Evolutionary conservation across 257 asterid species (phyloP), one percentile per base, ranked within the genome.

Genomic region (Voacanga thouarsii): DNA sequence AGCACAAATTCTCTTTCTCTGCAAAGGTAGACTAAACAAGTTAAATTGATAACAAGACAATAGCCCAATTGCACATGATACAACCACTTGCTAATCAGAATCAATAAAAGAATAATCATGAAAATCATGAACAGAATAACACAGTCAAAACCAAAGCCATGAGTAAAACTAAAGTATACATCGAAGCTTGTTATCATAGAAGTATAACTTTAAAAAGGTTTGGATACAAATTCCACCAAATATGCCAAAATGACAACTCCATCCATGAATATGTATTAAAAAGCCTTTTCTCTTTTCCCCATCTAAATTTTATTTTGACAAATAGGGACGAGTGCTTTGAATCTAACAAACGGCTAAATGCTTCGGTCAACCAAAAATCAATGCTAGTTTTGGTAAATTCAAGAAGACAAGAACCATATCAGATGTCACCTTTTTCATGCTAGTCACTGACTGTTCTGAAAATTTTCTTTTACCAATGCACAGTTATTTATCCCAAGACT

Each of bases 1-100:
- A 55, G 28, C 72, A 75, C 72, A 75, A 63, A 16, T 75, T 75
- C 33, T 61, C 72, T 49, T 75, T 75, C 51, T 61, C 72, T 61
- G 45, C 11, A 53, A 39, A 23, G 14, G 61, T 18, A 18, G n/a
- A 55, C 12, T 5, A 15, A 23, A 66, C 45, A 33, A 66, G 47
- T 37, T 57, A 7, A 55, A 21, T 55, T 55, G 61, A 55, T 55
- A 55, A 55, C 61, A 71, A 21, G 12, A 30, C 10, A 18, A 41
- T 44, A 39, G 21, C 9, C n/a, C 12, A 49, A 43, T 5, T 56
- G 19, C 60, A 53, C 53, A 11, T 39, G 4, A 44, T 19, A 18
- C n/a, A 0, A 24, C 61, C 33, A 23, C 16, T 43, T 28, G 21
- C 37, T n/a, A 2, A 24, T 12, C 41, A 50, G 28, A 37, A 23